phyloP scores from a whole-genome alignment of 1,284 basidiomycete species.

The Vanrija humicola region DNA sequence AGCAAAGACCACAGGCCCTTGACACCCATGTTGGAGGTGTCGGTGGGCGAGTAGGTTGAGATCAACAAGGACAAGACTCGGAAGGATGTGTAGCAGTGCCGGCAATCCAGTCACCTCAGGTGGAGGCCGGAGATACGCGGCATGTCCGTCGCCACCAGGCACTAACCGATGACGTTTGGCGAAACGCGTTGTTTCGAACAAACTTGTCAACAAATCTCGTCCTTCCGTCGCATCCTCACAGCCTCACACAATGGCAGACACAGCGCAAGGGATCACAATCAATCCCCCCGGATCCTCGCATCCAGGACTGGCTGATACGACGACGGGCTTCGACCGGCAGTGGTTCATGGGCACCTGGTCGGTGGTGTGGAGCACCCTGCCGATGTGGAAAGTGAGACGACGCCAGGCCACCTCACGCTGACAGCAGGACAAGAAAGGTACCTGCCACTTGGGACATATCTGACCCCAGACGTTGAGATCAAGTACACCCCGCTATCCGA shows the following conservation, averaged over 20 bases:
- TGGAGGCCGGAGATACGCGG: too few species aligned
- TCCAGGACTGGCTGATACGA: background rate
- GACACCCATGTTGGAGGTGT: slow-evolving; percentile 68
- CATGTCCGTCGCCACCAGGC: too few species aligned
- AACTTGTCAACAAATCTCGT: too few species aligned
- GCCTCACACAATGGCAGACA: too few species aligned
- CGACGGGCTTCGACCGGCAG: slow-evolving; percentile 36
- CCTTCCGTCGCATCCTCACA: too few species aligned
- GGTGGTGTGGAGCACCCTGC: slow-evolving; percentile 53
- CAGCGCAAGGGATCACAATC: background rate
- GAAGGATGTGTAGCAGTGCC: too few species aligned
- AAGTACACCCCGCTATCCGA: slow-evolving; percentile 44
- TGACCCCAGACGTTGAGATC: slow-evolving; percentile 50
- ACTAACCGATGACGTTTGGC: too few species aligned
- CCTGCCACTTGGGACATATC: background rate
- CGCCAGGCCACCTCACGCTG: background rate
- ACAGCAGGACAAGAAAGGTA: background rate
- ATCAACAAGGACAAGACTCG: too few species aligned
- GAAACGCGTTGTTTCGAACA: too few species aligned
- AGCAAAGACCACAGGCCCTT: slow-evolving; percentile 92
- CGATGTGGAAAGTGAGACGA: slow-evolving; percentile 53
- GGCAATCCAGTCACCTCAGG: too few species aligned
- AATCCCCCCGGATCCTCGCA: background rate
- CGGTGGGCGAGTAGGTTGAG: too few species aligned
- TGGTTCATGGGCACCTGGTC: slow-evolving; percentile 54